phyloP scores from a whole-genome alignment of 2,329 filamentous ascomycete species.

The Lasiodiplodia gonubiensis region DNA sequence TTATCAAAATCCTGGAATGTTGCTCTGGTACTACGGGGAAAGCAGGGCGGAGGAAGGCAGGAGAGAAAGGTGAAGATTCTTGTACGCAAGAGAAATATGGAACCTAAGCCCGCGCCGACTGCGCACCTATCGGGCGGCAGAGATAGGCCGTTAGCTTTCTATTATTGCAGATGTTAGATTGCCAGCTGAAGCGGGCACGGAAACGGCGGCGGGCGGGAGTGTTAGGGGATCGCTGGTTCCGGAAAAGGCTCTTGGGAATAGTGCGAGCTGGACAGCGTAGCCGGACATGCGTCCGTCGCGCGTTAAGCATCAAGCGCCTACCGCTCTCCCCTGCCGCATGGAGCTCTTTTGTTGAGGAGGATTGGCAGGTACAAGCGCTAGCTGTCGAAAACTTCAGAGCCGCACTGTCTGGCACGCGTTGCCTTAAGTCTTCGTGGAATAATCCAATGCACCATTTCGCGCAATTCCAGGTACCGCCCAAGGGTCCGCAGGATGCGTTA shows the following conservation, averaged over 20 bases:
- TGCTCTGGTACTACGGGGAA: neutral
- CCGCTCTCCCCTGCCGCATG: neutral
- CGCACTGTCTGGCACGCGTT: slow-evolving; percentile 20
- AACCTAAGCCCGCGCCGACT: neutral
- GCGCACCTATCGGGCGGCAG: neutral
- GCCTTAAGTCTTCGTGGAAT: slow-evolving; percentile 1
- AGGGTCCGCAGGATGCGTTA: slow-evolving; percentile 19
- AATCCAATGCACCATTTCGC: slow-evolving; percentile 5
- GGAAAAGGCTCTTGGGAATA: slow-evolving; percentile 3
- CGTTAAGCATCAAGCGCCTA: neutral
- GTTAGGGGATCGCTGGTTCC: neutral
- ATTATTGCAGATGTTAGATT: neutral
- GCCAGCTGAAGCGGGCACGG: slow-evolving; percentile 1
- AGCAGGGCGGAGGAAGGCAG: neutral
- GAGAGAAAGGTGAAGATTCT: neutral
- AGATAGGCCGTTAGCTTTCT: slow-evolving; percentile 8
- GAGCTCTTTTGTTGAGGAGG: slow-evolving; percentile 16
- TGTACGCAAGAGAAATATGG: slow-evolving; percentile 13
- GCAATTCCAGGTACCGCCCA: slow-evolving; percentile 14
- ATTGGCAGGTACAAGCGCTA: slow-evolving; percentile 18
- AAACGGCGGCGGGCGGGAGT: slow-evolving; percentile 22
- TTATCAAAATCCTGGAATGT: slow-evolving; percentile 11
- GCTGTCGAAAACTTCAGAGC: slow-evolving; percentile 1
- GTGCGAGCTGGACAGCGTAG: neutral
- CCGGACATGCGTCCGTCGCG: slow-evolving; percentile 11